Evolutionary conservation across 345 rosid species (phyloP).

Genomic region (Draba incana): DNA sequence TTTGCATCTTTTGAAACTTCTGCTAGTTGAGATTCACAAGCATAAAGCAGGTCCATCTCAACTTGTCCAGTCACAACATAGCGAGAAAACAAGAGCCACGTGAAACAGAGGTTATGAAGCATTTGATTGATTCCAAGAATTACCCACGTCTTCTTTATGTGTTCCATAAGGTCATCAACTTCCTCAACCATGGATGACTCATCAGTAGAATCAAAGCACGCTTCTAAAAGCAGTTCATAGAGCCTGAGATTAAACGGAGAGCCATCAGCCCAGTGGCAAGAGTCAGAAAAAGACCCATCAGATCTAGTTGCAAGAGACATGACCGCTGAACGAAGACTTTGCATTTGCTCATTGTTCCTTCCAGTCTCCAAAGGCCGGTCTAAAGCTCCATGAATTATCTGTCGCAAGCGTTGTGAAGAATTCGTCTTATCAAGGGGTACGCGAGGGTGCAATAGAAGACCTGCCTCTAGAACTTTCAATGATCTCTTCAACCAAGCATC

Average conservation of each 20-base stretch:
- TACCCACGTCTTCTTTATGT: slow-evolving; percentile 95
- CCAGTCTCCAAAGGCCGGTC: slow-evolving; percentile 89
- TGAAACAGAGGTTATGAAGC: slow-evolving; percentile 84
- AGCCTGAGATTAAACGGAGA: slow-evolving; percentile 82
- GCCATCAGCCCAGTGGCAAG: slow-evolving; percentile 99
- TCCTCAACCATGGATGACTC: slow-evolving; percentile 79
- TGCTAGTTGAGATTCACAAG: slow-evolving; percentile 71
- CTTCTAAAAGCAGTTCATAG: slow-evolving; percentile 84
- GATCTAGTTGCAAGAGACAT: slow-evolving; percentile 84
- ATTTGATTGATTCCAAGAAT: slow-evolving; percentile 85
- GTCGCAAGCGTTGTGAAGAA: slow-evolving; percentile 67
- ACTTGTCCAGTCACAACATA: slow-evolving; percentile 83
- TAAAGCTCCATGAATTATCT: slow-evolving; percentile 70
- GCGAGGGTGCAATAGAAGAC: slow-evolving; percentile 82
- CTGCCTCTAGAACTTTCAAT: slow-evolving; percentile 85
- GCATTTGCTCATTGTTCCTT: slow-evolving; percentile 91
- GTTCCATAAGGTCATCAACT: slow-evolving; percentile 92
- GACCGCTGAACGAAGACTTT: slow-evolving; percentile 83
- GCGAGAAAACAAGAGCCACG: slow-evolving; percentile 89
- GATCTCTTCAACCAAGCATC: slow-evolving; percentile 89
- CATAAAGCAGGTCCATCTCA: slow-evolving; percentile 77
- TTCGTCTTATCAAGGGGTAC: slow-evolving; percentile 76
- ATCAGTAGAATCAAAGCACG: slow-evolving; percentile 78
- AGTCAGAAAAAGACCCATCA: slow-evolving; percentile 76
- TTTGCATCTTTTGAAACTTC: slow-evolving; percentile 98